Evolutionary conservation across 2,329 filamentous ascomycete genomes (phyloP).

Genomic region (Cordyceps cicadae): DNA sequence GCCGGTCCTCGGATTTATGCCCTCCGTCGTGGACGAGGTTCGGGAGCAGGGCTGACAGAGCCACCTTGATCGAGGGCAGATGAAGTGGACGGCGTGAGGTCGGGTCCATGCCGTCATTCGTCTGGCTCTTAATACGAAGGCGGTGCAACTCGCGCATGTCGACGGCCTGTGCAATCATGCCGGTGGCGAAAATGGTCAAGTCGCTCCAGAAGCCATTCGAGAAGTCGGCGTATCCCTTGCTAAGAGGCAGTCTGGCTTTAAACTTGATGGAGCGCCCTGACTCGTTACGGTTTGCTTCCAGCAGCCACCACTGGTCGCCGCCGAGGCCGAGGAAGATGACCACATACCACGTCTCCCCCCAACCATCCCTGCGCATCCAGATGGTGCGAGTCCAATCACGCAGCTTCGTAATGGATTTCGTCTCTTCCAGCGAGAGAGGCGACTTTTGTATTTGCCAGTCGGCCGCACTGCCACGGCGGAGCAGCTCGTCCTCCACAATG

Average conservation of each 20-base stretch:
- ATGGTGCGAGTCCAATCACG: constrained; percentile 54
- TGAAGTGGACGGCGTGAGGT: constrained; percentile 35
- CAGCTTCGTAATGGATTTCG: constrained; percentile 54
- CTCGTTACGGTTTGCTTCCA: constrained; percentile 44
- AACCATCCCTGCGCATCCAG: constrained; percentile 65
- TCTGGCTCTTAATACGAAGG: constrained; percentile 33
- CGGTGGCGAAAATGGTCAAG: constrained; percentile 41
- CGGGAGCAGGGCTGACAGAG: constrained; percentile 38
- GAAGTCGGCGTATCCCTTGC: constrained; percentile 34
- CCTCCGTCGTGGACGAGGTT: constrained; percentile 23
- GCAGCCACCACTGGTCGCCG: constrained; percentile 73
- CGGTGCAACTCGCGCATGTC: constrained; percentile 41
- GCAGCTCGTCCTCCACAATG: constrained; percentile 54
- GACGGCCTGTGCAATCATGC: constrained; percentile 42
- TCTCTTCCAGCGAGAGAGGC: constrained; percentile 43
- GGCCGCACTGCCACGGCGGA: constrained; percentile 49
- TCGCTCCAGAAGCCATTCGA: constrained; percentile 44
- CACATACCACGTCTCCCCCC: constrained; percentile 65
- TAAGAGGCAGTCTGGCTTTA: constrained; percentile 35
- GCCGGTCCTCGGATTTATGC: constrained; percentile 19
- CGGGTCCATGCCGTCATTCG: constrained; percentile 27
- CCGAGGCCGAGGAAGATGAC: constrained; percentile 61
- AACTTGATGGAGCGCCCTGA: constrained; percentile 21
- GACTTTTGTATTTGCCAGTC: constrained; percentile 53
- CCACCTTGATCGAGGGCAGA: constrained; percentile 40